These are phyloP conservation scores for Rhodotorula paludigena DNA, from an alignment of 768 basidiomycete genomes.

Conservation along the genomic window DNA sequence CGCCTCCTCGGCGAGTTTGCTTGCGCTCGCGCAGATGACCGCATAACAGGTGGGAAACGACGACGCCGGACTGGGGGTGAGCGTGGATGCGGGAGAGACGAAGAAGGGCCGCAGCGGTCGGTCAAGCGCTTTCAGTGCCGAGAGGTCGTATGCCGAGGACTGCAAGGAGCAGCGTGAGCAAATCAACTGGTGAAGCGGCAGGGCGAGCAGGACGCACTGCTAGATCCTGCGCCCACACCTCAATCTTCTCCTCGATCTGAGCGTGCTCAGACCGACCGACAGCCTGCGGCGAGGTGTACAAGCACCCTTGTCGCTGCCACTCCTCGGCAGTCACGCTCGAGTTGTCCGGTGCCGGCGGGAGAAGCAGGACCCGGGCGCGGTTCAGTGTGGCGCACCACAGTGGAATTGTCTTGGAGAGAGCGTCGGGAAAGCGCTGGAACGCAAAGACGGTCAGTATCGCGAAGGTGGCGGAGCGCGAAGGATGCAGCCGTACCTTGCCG, in stretches of 20 bases:
- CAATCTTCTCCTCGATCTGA: slow-evolving; percentile 65
- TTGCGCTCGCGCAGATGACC: slow-evolving; percentile 80
- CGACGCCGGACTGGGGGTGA: slow-evolving; percentile 48
- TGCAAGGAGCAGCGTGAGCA: slow-evolving; percentile 43
- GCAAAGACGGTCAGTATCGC: neutral
- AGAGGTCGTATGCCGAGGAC: slow-evolving; percentile 68
- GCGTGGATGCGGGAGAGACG: slow-evolving; percentile 69
- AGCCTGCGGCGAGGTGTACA: slow-evolving; percentile 21
- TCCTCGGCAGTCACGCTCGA: slow-evolving; percentile 53
- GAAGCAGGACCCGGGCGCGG: slow-evolving; percentile 43
- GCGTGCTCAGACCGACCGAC: slow-evolving; percentile 61
- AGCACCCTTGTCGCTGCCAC: slow-evolving; percentile 38
- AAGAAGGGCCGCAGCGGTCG: slow-evolving; percentile 77
- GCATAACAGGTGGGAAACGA: slow-evolving; percentile 55
- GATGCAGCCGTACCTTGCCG: slow-evolving; percentile 58
- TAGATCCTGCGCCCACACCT: slow-evolving; percentile 65
- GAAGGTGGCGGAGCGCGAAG: too few relatives aligned
- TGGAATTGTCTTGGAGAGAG: slow-evolving; percentile 85
- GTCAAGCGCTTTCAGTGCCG: slow-evolving; percentile 49
- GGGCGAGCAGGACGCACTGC: slow-evolving; percentile 52
- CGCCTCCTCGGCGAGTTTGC: slow-evolving; percentile 56
- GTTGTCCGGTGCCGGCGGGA: slow-evolving; percentile 16
- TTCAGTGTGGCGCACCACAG: slow-evolving; percentile 93
- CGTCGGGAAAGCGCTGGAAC: slow-evolving; percentile 71
- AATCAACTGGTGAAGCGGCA: neutral